These are phyloP conservation scores for Leccinum barrowsii DNA, from an alignment of 768 basidiomycete genomes.

Conservation along the genomic window DNA sequence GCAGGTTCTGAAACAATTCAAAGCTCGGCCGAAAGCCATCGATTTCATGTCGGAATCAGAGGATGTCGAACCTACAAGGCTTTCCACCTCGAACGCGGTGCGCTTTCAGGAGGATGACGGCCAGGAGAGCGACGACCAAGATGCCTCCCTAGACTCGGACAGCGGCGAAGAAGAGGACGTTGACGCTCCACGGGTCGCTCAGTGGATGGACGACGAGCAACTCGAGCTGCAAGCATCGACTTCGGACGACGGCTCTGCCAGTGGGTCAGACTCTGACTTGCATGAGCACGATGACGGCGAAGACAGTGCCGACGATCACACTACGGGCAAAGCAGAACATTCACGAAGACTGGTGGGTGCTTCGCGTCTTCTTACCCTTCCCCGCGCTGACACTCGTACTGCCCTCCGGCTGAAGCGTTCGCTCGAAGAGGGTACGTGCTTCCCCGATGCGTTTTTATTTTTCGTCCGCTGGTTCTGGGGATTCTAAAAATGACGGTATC, in stretches of 20 bases:
- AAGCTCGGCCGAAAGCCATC: conserved; percentile 14
- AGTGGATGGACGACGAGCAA: conserved; percentile 55
- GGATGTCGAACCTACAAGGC: background rate
- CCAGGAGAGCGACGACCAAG: conserved; percentile 29
- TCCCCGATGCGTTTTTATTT: background rate
- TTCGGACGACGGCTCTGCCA: conserved; percentile 1
- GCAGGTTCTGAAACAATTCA: background rate
- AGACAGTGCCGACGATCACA: background rate
- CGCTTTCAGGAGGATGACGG: conserved; percentile 19
- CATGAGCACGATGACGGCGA: conserved; percentile 11
- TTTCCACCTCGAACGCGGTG: background rate
- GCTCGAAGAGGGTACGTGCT: conserved; percentile 26
- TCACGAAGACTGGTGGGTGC: conserved; percentile 17
- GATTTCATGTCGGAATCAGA: conserved; percentile 17
- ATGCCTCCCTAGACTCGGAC: conserved; percentile 26
- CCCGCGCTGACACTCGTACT: background rate
- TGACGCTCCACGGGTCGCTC: conserved; percentile 56
- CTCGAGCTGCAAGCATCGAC: conserved; percentile 23
- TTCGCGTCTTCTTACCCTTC: background rate
- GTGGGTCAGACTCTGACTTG: conserved; percentile 14
- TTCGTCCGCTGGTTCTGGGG: background rate
- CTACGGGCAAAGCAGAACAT: conserved; percentile 2
- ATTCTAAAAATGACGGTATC: background rate
- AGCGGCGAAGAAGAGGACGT: background rate
- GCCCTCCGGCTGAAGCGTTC: conserved; percentile 17